Conservation (phyloP, 2,329 filamentous ascomycete species). For the Epichloe baconii region DNA sequence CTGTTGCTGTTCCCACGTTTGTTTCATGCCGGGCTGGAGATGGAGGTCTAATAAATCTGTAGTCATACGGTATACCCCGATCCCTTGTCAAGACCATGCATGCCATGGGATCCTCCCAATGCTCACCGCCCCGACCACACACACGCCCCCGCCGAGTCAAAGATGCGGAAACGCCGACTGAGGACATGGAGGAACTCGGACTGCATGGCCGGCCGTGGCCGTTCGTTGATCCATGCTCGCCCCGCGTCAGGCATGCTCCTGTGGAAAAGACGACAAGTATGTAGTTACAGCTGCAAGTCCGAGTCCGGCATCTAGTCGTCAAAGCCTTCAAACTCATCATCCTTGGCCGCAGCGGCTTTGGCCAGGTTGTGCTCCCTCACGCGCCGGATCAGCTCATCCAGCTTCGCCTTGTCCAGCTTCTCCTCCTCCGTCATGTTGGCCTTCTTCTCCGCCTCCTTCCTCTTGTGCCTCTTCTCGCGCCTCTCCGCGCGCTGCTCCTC, state of each 20-base stretch:
- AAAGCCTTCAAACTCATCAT: constrained; percentile 48
- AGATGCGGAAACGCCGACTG: too few relatives aligned
- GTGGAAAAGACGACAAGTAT: too few relatives aligned
- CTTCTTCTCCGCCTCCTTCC: constrained; percentile 48
- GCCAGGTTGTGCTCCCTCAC: constrained; percentile 45
- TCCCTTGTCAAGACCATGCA: constrained; percentile 4
- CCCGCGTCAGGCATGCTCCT: too few relatives aligned
- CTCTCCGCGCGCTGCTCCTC: constrained; percentile 49
- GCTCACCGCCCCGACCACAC: too few relatives aligned
- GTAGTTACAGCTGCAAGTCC: too few relatives aligned
- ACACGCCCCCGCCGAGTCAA: too few relatives aligned
- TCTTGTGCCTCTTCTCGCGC: constrained; percentile 50
- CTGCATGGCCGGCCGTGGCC: too few relatives aligned
- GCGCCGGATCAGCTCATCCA: constrained; percentile 50
- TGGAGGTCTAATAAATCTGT: constrained; percentile 8
- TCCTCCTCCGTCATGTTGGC: constrained; percentile 60
- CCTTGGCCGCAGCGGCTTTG: constrained; percentile 21
- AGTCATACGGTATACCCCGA: constrained; percentile 8
- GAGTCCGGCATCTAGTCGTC: constrained; percentile 24
- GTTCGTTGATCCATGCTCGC: too few relatives aligned
- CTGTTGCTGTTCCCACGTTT: too few relatives aligned
- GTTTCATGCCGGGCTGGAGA: constrained; percentile 15
- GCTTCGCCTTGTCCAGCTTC: constrained; percentile 46
- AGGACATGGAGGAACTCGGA: too few relatives aligned
- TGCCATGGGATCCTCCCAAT: too few relatives aligned